These are phyloP conservation scores for Chrysophaeum taylorii DNA, from an alignment of 352 stramenopile genomes.

Conservation along the genomic window DNA sequence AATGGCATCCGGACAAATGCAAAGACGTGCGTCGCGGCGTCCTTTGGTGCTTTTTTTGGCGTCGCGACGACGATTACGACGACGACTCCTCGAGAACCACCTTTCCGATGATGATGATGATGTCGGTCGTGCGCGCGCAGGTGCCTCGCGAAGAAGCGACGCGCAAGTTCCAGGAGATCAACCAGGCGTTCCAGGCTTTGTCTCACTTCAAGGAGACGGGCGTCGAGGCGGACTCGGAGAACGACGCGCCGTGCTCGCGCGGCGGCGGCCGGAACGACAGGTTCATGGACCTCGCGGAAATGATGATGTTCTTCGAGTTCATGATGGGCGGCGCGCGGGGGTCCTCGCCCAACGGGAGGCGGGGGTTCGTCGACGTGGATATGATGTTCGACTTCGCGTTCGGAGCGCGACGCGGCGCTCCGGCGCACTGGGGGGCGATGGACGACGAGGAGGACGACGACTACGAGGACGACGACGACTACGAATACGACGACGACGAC, in stretches of 20 bases:
- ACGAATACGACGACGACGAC: neutral
- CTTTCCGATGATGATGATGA: no score
- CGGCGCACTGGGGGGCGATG: constrained; percentile 1
- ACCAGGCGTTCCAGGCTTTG: constrained; percentile 6
- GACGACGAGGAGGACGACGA: constrained; percentile 5
- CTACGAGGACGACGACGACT: neutral
- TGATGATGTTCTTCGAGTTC: constrained; percentile 17
- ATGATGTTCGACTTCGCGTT: constrained; percentile 12
- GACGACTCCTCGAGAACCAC: no score
- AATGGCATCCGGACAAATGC: constrained; percentile 11
- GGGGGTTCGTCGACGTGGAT: neutral
- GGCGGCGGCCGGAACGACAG: neutral
- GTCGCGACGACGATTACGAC: no score
- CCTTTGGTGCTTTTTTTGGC: no score
- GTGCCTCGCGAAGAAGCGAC: constrained; percentile 7
- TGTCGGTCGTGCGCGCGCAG: no score
- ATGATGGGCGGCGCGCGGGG: constrained; percentile 12
- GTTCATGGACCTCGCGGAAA: constrained; percentile 10
- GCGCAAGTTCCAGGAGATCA: constrained; percentile 10
- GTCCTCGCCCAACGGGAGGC: neutral
- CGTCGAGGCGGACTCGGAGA: neutral
- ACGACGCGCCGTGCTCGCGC: neutral
- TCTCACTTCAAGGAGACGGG: neutral
- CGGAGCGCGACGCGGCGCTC: neutral
- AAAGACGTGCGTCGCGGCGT: no score